A percentile compares a stretch with the other conserved stretches of the same genome.
Evolutionary conservation across 495 filamentous ascomycete genomes (phyloP).

Genomic region (Aspergillus indologenus): DNA sequence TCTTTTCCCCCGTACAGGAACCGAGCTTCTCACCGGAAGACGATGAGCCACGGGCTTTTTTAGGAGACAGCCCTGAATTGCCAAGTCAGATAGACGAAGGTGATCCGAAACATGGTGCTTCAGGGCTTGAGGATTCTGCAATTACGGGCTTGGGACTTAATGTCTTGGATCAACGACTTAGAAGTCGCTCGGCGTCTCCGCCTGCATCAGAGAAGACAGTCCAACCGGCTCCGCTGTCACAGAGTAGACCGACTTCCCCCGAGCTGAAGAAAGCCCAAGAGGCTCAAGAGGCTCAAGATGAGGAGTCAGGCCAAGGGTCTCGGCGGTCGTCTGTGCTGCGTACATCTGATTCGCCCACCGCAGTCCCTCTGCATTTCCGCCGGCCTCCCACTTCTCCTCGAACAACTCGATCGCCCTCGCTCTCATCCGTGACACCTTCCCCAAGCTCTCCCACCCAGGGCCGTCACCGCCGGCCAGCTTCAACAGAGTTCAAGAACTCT

Average conservation of each 20-base stretch:
- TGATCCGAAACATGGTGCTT: constrained; percentile 36
- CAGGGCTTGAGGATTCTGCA: constrained; percentile 32
- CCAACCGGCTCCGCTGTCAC: constrained; percentile 33
- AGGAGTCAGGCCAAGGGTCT: constrained; percentile 11
- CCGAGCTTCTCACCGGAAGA: constrained; percentile 31
- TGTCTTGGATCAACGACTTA: constrained; percentile 27
- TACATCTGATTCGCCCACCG: constrained; percentile 44
- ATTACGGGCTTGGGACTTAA: constrained; percentile 21
- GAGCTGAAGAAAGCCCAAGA: constrained; percentile 13
- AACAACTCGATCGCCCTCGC: constrained; percentile 33
- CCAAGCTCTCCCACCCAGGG: constrained; percentile 33
- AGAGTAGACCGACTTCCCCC: constrained; percentile 40
- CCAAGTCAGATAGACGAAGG: constrained; percentile 31
- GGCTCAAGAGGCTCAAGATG: constrained; percentile 9
- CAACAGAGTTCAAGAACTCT: constrained; percentile 45
- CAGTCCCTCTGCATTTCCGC: constrained; percentile 50
- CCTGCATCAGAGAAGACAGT: constrained; percentile 31
- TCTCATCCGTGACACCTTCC: constrained; percentile 24
- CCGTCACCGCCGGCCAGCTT: constrained; percentile 41
- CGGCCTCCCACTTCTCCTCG: constrained; percentile 43
- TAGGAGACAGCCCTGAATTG: constrained; percentile 50
- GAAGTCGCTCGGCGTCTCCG: constrained; percentile 39
- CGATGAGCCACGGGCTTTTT: constrained; percentile 42
- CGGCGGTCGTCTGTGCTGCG: constrained; percentile 34
- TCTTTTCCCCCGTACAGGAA: constrained; percentile 40